phyloP scores from a whole-genome alignment of 495 filamentous ascomycete species.

The Pseudevernia furfuracea region DNA sequence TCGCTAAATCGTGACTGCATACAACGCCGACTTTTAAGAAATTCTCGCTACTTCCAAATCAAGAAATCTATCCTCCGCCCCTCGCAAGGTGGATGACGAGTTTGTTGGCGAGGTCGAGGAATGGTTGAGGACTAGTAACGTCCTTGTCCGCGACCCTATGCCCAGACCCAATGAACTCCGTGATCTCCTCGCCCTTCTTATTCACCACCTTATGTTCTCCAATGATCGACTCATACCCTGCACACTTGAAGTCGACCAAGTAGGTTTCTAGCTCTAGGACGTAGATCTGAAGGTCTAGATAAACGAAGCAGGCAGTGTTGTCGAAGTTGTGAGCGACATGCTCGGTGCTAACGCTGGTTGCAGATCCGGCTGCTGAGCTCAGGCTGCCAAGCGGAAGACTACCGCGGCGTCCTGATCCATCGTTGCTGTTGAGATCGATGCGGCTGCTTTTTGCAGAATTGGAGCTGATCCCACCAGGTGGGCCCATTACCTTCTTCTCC shows the following conservation, averaged over 20 bases:
- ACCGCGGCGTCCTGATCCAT: constrained; percentile 41
- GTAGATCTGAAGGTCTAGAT: constrained; percentile 94
- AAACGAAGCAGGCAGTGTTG: constrained; percentile 60
- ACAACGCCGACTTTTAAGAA: background rate
- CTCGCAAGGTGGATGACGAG: constrained; percentile 47
- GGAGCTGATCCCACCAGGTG: constrained; percentile 44
- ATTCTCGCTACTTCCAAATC: background rate
- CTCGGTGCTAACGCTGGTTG: constrained; percentile 30
- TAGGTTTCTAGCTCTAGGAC: constrained; percentile 89
- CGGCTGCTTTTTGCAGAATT: constrained; percentile 50
- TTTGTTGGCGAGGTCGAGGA: constrained; percentile 48
- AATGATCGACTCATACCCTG: constrained; percentile 84
- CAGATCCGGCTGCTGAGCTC: constrained; percentile 35
- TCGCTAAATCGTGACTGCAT: background rate
- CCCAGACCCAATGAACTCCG: constrained; percentile 17
- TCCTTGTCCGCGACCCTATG: constrained; percentile 39
- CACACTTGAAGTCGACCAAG: constrained; percentile 97
- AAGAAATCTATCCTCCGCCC: constrained; percentile 5
- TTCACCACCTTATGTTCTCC: constrained; percentile 36
- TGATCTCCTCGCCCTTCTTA: constrained; percentile 18
- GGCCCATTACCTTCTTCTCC: constrained; percentile 61
- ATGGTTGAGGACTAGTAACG: constrained; percentile 49
- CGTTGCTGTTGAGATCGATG: constrained; percentile 42
- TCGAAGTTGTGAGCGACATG: constrained; percentile 23
- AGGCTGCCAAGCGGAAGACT: constrained; percentile 38